Evolutionary conservation across 768 basidiomycete species (phyloP).

Genomic region (Lactifluus piperatus): DNA sequence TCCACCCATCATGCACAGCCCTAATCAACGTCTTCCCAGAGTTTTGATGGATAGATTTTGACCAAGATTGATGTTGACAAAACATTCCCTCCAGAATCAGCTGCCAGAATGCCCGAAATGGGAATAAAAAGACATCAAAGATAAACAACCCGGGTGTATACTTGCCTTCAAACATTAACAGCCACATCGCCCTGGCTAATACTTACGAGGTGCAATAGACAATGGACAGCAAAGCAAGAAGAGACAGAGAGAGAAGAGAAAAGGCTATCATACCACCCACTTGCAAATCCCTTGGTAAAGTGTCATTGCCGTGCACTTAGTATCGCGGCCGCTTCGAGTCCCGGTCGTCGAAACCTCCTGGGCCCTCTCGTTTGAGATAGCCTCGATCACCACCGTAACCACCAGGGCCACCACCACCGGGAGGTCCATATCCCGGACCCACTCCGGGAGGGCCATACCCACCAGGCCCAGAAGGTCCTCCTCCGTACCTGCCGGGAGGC

Average conservation of each 20-base stretch:
- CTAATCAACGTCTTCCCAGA: not conserved
- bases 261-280: conserved; percentile 19
- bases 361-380: conserved; percentile 68
- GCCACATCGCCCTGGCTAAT: conserved; percentile 1
- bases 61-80: not conserved
- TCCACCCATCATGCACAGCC: conserved; percentile 8
- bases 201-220: conserved; percentile 11
- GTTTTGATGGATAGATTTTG: conserved; percentile 2
- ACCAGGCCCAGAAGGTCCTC: conserved; percentile 28
- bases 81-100: not conserved
- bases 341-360: conserved; percentile 66
- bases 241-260: conserved; percentile 5
- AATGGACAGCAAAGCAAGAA: conserved; percentile 5
- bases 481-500: conserved; percentile 34
- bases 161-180: conserved; percentile 15
- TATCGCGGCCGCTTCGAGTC: conserved; percentile 77
- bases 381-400: conserved; percentile 40
- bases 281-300: conserved; percentile 1
- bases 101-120: not conserved
- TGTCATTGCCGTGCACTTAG: conserved; percentile 26
- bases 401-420: conserved; percentile 28
- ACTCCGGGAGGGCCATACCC: conserved; percentile 35
- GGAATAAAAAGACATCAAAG: not conserved
- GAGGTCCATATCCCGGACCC: conserved; percentile 23
- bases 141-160: conserved; percentile 13